Base-by-base conservation (phyloP, 2,329 filamentous ascomycete species). In the Lasiodiplodia theobromae region DNA sequence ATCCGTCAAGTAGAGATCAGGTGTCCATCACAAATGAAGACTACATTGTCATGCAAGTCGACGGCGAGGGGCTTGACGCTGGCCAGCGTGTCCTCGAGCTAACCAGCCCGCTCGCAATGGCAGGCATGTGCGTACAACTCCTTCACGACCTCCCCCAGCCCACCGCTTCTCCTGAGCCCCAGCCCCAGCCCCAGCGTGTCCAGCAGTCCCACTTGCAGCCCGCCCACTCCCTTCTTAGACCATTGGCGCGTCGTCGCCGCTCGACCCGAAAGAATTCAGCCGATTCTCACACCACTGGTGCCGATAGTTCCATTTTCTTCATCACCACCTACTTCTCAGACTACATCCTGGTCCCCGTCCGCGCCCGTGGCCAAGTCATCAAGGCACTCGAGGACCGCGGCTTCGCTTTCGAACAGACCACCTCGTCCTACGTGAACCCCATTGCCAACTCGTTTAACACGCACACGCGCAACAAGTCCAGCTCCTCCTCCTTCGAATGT, bases 261-360 rank as follows among this genome's bases (percentile, higher is more conserved):
- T 57, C 60, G 60, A 52, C 10, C 40, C 60, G 12, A 31, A 31
- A 51, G 16, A 11, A 44, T 47, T 38, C 38, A 21, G n/a, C 52
- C 51, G 51, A 34, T 57, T 68, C 49, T 69, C 72, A 73, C 69
- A 73, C 69, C 68, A 70, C 66, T n/a, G 34, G 57, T 52, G 23
- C 60, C 60, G 60, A 63, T 57, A 89, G 87, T 65, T 92, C 95
- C 66, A 97, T 99, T 76, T 97, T 98, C 84, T 98, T 98, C 86
- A 97, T 97, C 78, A 97, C 95, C 3, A 97, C 94, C 38, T 99
- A 98, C 81, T 98, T 97, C 81, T 96, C 92, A 40, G 95, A 99
- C 82, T 98, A 97, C 80, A 96, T 99, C 74, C 86, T 98, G 44
- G 93, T 97, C 0, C 94, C 96, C 0, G 86, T 86, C 66, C 92